phyloP scores from a whole-genome alignment of 495 filamentous ascomycete genomes.

The Sabuloglossum arenarium region DNA sequence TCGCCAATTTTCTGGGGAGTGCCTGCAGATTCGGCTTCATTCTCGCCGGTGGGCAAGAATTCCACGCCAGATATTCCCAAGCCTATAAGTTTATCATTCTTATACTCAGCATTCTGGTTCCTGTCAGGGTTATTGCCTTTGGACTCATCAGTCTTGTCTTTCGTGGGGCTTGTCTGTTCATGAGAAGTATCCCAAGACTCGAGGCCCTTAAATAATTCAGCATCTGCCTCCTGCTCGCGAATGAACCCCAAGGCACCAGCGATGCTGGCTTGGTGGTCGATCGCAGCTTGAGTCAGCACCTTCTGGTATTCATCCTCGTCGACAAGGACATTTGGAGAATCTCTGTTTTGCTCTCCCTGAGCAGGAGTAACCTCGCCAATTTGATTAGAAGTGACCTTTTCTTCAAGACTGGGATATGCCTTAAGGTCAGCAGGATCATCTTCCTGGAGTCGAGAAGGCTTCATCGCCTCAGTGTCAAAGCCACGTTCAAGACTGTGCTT shows the following conservation, averaged over 20 bases:
- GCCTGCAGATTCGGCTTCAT: neutral
- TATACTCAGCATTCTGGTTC: neutral
- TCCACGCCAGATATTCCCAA: too few relatives aligned
- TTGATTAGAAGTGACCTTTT: neutral
- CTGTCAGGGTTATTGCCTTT: neutral
- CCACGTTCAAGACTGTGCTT: neutral
- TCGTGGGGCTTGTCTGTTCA: neutral
- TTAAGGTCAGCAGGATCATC: neutral
- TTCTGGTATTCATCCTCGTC: neutral
- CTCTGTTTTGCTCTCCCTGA: neutral
- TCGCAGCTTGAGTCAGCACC: neutral
- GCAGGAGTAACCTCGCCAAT: neutral
- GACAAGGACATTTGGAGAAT: neutral
- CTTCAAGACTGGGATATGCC: neutral
- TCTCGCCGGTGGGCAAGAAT: too few relatives aligned
- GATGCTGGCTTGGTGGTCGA: neutral
- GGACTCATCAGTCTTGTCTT: neutral
- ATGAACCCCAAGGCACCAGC: neutral
- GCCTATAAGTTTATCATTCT: too few relatives aligned
- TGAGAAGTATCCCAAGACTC: neutral
- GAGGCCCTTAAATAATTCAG: neutral
- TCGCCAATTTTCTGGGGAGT: neutral
- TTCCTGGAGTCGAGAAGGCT: neutral
- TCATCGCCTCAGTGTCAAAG: neutral
- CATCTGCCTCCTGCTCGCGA: neutral